Base-by-base conservation (phyloP, 2,329 filamentous ascomycete species). In the Corynespora cassiicola region DNA sequence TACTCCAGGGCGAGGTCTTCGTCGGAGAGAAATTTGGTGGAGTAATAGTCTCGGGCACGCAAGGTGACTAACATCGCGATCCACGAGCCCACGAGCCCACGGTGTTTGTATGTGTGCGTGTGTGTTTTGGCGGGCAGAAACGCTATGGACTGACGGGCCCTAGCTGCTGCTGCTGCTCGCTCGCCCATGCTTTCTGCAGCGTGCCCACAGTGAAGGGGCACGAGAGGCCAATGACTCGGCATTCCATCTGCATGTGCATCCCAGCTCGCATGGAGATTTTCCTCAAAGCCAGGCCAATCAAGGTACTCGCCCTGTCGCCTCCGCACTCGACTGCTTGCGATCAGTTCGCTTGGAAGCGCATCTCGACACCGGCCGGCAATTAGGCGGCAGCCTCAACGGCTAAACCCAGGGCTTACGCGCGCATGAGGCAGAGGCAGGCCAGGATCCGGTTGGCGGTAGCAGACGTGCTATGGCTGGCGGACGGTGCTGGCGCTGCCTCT, bases 311-410 rank as follows among this genome's bases (percentile, higher is more conserved):
- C 47, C 45, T 49, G 30, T 40, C 45, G 35, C 30, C 28, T 41
- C 31, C 33, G 44, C 47, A 40, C 36, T 29, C 33, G 27, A 39
- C 31, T 32, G 31, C n/a, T 19, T 18, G 25, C 26, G 15, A 23
- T 34, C n/a, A 45, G 39, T 40, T 50, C 47, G 55, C 47, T 56
- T 48, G 43, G 28, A 36, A 37, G 41, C 39, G 36, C 34, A 50
- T 49, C 41, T 45, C 31, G 31, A 45, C 33, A n/a, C n/a, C n/a
- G n/a, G 48, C 43, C 52, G 52, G 54, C 47, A 57, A 40, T 48
- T 43, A 39, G 35, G 42, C 46, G 35, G 47, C 42, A 48, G 51
- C 44, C 52, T 47, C 49, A 54, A 52, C 50, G 52, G 55, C 42
- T 48, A 52, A 51, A 59, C 31, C 40, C 40, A 44, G 42, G 51